phyloP scores from a whole-genome alignment of 305 asterid species.

The Withania somnifera region DNA sequence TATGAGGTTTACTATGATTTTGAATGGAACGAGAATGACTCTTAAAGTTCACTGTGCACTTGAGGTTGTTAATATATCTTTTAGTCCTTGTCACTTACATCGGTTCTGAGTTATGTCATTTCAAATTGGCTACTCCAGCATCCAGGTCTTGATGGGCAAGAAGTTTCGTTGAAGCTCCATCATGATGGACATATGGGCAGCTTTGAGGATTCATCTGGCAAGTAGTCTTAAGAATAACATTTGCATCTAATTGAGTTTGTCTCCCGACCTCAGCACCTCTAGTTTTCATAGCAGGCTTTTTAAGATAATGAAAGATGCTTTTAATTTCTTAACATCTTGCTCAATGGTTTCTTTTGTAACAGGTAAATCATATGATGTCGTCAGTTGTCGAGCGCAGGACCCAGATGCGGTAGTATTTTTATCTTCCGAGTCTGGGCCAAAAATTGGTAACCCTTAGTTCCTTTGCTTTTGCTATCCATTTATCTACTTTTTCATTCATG shows the following conservation, averaged over 20 bases:
- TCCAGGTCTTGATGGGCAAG: constrained; percentile 37
- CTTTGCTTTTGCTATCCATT: neutral
- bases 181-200: constrained; percentile 38
- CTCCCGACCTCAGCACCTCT: neutral
- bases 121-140: constrained; percentile 14
- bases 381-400: constrained; percentile 35
- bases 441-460: constrained; percentile 33
- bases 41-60: neutral
- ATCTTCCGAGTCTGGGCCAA: constrained; percentile 39
- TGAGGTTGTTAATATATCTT: neutral
- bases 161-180: constrained; percentile 34
- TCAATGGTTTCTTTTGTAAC: constrained; percentile 3
- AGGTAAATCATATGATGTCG: constrained; percentile 66
- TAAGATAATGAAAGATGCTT: neutral
- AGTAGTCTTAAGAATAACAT: neutral
- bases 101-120: neutral
- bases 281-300: neutral
- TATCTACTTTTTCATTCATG: neutral
- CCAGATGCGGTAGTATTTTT: constrained; percentile 46
- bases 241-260: neutral
- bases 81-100: neutral
- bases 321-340: neutral
- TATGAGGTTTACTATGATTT: neutral
- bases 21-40: neutral
- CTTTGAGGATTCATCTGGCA: constrained; percentile 40